Evolutionary conservation across 768 basidiomycete species (phyloP).

Genomic region (Tulasnella sp.): DNA sequence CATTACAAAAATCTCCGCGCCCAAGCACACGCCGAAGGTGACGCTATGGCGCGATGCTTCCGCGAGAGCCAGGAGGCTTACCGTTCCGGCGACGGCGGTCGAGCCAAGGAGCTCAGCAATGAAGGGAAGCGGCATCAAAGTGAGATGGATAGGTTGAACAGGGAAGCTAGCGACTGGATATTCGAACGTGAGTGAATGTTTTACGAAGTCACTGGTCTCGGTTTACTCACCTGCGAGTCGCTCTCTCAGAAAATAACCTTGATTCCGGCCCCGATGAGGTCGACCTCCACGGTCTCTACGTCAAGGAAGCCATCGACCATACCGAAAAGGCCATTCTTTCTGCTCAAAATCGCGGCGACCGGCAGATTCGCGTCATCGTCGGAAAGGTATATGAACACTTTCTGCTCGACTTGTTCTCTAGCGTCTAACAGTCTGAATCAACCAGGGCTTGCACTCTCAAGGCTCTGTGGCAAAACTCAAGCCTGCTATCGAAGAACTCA

Average conservation of each 20-base stretch:
- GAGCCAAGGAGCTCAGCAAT: constrained; percentile 76
- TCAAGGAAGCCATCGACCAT: constrained; percentile 80
- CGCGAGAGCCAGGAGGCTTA: constrained; percentile 75
- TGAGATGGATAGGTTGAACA: constrained; percentile 74
- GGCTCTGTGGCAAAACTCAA: constrained; percentile 72
- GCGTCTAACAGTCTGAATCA: not conserved
- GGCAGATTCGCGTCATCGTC: constrained; percentile 75
- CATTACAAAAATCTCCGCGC: constrained; percentile 68
- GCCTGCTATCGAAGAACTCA: constrained; percentile 84
- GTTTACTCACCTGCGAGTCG: not conserved
- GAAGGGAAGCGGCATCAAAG: constrained; percentile 75
- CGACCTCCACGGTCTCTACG: constrained; percentile 89
- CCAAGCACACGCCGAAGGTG: constrained; percentile 73
- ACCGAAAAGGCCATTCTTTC: constrained; percentile 67
- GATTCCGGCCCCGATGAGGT: constrained; percentile 70
- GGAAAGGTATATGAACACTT: constrained; percentile 47
- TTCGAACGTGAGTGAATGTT: constrained; percentile 55
- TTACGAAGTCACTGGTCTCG: not conserved
- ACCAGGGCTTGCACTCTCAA: constrained; percentile 70
- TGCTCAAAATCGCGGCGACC: constrained; percentile 60
- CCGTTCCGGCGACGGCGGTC: constrained; percentile 62
- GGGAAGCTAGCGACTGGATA: constrained; percentile 83
- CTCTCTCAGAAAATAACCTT: constrained; percentile 68
- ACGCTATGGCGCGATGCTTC: constrained; percentile 69
- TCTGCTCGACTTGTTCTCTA: not conserved